Conservation (phyloP, 2,329 filamentous ascomycete species). For the Hymenoscyphus scutula region DNA sequence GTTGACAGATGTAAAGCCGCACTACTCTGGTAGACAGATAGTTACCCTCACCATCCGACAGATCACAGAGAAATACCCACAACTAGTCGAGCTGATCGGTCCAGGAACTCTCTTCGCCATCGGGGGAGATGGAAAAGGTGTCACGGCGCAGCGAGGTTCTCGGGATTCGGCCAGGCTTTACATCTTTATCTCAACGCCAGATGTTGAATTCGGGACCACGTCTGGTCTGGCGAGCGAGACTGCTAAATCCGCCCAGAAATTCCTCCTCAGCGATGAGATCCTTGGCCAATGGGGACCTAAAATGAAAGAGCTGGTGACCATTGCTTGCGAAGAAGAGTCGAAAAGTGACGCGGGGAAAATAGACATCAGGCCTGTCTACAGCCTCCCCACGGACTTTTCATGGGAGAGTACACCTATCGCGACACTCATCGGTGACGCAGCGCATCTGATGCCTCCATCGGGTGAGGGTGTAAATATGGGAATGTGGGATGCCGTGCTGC, state of each 20-base stretch:
- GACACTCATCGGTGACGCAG: constrained; percentile 50
- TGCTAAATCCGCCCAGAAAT: constrained; percentile 35
- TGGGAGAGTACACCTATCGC: constrained; percentile 36
- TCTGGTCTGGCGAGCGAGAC: constrained; percentile 36
- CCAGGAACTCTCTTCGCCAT: neutral
- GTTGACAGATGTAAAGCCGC: constrained; percentile 35
- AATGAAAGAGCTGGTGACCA: constrained; percentile 22
- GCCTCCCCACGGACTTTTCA: constrained; percentile 15
- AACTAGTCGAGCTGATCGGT: constrained; percentile 17
- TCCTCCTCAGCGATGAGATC: constrained; percentile 26
- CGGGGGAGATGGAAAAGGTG: neutral
- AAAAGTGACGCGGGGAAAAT: constrained; percentile 13
- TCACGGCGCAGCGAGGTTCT: neutral
- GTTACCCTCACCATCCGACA: constrained; percentile 30
- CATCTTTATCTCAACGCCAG: neutral
- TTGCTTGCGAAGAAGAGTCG: constrained; percentile 18
- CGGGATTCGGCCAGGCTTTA: neutral
- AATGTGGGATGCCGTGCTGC: constrained; percentile 41
- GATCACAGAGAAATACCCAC: constrained; percentile 36
- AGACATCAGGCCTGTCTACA: constrained; percentile 29
- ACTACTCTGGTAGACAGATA: constrained; percentile 38
- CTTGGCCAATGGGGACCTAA: constrained; percentile 23
- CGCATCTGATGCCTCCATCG: constrained; percentile 47
- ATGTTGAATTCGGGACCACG: neutral
- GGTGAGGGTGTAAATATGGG: constrained; percentile 44